A percentile compares a stretch with the other conserved stretches of the same genome.
Evolutionary conservation across 177 flowering plant species (phyloP).

Genomic region (Vitis hybrid): DNA sequence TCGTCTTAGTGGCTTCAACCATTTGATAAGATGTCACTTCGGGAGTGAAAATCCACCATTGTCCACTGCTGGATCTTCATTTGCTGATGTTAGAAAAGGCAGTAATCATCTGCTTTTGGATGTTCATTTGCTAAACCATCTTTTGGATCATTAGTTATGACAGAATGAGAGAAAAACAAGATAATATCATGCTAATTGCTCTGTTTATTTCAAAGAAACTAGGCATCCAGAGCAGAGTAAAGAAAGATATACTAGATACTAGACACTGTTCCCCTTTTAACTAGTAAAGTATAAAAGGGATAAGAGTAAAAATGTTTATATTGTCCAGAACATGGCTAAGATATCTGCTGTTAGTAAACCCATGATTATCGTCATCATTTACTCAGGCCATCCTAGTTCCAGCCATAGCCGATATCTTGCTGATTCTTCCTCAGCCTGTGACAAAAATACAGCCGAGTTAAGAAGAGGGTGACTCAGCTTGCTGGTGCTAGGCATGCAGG

Average conservation of each 20-base stretch:
- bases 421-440: not conserved
- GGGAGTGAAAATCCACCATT: too few relatives aligned
- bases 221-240: not conserved
- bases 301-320: not conserved
- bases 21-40: too few relatives aligned
- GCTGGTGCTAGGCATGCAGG: slow-evolving; percentile 33
- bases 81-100: too few relatives aligned
- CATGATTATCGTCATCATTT: not conserved
- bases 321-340: not conserved
- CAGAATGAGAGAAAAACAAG: too few relatives aligned
- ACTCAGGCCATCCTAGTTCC: not conserved
- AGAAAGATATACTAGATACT: not conserved
- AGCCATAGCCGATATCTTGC: not conserved
- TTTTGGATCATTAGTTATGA: too few relatives aligned
- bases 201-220: not conserved
- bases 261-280: not conserved
- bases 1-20: too few relatives aligned
- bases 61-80: too few relatives aligned
- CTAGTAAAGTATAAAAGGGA: not conserved
- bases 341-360: slow-evolving; percentile 3
- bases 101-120: too few relatives aligned
- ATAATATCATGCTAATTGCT: too few relatives aligned
- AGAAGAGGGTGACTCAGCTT: slow-evolving; percentile 18
- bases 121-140: too few relatives aligned
- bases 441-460: not conserved